Base-by-base conservation (phyloP, 441 rosid species). In the Lepidium campestre region DNA sequence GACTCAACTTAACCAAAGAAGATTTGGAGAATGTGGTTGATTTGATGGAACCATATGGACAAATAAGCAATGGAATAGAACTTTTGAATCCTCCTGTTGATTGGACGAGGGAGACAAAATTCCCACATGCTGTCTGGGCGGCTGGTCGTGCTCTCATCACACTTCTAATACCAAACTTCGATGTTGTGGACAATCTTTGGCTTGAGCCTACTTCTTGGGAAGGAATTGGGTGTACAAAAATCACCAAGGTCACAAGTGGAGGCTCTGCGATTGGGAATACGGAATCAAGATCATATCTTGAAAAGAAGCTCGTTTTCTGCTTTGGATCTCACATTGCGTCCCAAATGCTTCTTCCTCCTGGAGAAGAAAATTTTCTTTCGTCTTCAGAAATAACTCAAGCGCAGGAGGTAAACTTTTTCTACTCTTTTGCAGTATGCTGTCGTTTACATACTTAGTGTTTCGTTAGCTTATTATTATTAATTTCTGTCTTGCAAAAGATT, bases 41-140 rank as follows among this genome's bases (percentile, higher is more conserved):
- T 77, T 79, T 91, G 42, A 93, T 93, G 97, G 99, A 93, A 81
- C 97, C 99, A 53, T 93, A 93, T 75, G 96, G 97, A 74, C 97
- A 86, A 78, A 85, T 93, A 77, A 91, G 83, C 83, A 93, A 89
- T 78, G 97, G 99, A 72, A 81, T 91, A 49, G 97, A 93, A 71
- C 87, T 83, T 62, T 68, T 89, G 64, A 91, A 71, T 81, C 99
- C 97, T 63, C 89, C 93, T 62, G 55, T 87, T 67, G 91, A 86
- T 65, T 90, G 98, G 98, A 89, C 98, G 23, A 87, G 82, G 83
- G 95, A 93, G 72, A 81, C 87, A 73, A 93, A 93, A 80, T 87
- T 85, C 71, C 95, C 96, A 23, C 98, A 93, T 81, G 95, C 96
- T 67, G 91, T 93, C 53, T 93, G 97, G 98, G 96, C 97, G 61